These are phyloP conservation scores for Pelargonium citronellum DNA, from an alignment of 441 rosid species.

Conservation along the genomic window DNA sequence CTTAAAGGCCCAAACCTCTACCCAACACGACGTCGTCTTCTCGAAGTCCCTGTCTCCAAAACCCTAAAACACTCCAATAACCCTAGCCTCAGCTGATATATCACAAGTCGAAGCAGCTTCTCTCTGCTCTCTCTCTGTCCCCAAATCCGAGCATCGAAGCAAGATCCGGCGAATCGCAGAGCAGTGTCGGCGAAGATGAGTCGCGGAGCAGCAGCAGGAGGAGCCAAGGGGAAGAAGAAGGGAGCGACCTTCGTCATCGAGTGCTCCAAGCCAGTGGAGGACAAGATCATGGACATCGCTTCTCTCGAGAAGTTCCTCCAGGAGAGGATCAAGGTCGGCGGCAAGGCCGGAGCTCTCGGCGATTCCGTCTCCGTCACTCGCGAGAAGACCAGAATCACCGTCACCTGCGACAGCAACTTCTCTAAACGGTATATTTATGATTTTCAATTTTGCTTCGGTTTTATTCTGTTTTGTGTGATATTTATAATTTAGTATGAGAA, in stretches of 20 bases:
- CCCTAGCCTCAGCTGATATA: not conserved
- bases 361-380: conserved; percentile 51
- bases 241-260: conserved; percentile 60
- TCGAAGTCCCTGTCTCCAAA: not conserved
- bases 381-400: conserved; percentile 53
- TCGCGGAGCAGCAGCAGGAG: conserved; percentile 48
- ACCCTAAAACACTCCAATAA: not conserved
- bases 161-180: conserved; percentile 8
- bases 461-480: too few relatives aligned
- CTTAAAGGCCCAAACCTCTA: not conserved
- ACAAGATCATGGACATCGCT: conserved; percentile 37
- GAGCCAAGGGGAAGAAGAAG: conserved; percentile 67
- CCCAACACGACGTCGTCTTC: not conserved
- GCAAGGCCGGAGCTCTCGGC: conserved; percentile 78
- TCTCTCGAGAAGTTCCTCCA: conserved; percentile 54
- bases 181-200: conserved; percentile 35
- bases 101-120: not conserved
- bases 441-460: too few relatives aligned
- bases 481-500: too few relatives aligned
- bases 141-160: not conserved
- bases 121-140: not conserved
- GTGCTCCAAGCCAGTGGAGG: conserved; percentile 84
- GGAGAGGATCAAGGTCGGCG: conserved; percentile 57
- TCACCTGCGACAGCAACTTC: conserved; percentile 54
- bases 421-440: conserved; percentile 51